These are phyloP conservation scores for Aspergillus sp. DNA, from an alignment of 2,329 filamentous ascomycete genomes.

Conservation along the genomic window DNA sequence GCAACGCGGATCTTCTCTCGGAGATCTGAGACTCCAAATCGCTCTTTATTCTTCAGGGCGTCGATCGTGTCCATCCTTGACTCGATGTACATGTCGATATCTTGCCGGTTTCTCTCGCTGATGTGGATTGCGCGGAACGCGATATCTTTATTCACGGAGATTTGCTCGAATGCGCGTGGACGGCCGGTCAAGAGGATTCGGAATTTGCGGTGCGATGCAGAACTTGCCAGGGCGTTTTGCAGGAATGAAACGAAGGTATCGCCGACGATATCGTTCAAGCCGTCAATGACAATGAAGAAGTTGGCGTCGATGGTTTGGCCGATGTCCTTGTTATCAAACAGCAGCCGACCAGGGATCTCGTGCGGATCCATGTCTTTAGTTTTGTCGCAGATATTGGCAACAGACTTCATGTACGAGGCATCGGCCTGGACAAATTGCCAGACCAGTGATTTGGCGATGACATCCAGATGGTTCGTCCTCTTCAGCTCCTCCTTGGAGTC, in stretches of 20 bases:
- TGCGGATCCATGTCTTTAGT: slow-evolving; percentile 16
- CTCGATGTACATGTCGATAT: slow-evolving; percentile 25
- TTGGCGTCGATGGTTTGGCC: slow-evolving; percentile 18
- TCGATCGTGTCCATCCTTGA: slow-evolving; percentile 27
- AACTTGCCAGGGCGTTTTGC: slow-evolving; percentile 4
- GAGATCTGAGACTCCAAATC: slow-evolving; percentile 19
- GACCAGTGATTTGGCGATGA: slow-evolving; percentile 18
- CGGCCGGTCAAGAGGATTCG: slow-evolving; percentile 24
- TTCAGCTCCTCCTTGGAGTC: slow-evolving; percentile 18
- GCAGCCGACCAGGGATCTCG: slow-evolving; percentile 11
- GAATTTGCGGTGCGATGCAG: slow-evolving; percentile 12
- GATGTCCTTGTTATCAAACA: slow-evolving; percentile 15
- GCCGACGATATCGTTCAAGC: slow-evolving; percentile 47
- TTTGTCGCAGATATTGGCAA: slow-evolving; percentile 15
- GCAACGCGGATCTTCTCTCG: slow-evolving; percentile 19
- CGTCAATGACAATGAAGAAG: slow-evolving; percentile 47
- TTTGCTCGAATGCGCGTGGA: slow-evolving; percentile 19
- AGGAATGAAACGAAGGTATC: slow-evolving; percentile 23
- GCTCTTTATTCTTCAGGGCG: slow-evolving; percentile 20
- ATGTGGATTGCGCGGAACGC: slow-evolving; percentile 17
- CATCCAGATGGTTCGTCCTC: slow-evolving; percentile 13
- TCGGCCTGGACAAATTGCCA: slow-evolving; percentile 20
- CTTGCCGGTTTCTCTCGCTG: slow-evolving; percentile 18
- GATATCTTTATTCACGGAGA: slow-evolving; percentile 10
- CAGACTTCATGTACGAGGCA: slow-evolving; percentile 19